A percentile compares a stretch with the other conserved stretches of the same genome.
phyloP scores from a whole-genome alignment of 1,284 basidiomycete species.

The Lignosus rhinocerotis region DNA sequence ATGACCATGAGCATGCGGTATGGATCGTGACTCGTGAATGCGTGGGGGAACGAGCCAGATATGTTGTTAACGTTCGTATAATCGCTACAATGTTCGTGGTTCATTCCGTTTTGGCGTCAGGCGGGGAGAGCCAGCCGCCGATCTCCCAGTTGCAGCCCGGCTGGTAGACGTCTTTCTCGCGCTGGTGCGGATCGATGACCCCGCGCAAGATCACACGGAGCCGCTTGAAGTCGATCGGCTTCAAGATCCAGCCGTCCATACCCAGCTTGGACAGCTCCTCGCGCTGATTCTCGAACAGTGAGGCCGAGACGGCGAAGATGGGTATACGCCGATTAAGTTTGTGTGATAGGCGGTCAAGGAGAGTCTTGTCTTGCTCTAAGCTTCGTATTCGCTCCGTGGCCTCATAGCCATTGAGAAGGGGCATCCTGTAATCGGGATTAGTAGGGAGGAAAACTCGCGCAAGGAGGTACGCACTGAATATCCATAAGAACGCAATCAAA shows the following conservation, averaged over 20 bases:
- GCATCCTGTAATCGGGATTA: slow-evolving; percentile 57
- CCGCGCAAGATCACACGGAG: slow-evolving; percentile 63
- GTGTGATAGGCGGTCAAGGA: slow-evolving; percentile 41
- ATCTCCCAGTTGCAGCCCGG: slow-evolving; percentile 67
- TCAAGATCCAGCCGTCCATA: slow-evolving; percentile 87
- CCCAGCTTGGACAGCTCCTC: slow-evolving; percentile 59
- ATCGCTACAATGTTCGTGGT: background rate
- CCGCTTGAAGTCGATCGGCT: slow-evolving; percentile 81
- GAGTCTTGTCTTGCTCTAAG: slow-evolving; percentile 44
- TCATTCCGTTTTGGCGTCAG: background rate
- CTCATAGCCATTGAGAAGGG: slow-evolving; percentile 78
- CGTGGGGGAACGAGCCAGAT: background rate
- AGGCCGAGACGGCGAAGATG: slow-evolving; percentile 85
- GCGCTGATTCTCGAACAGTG: slow-evolving; percentile 65
- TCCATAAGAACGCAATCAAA: slow-evolving; percentile 86
- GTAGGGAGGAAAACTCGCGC: background rate
- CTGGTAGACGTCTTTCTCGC: slow-evolving; percentile 57
- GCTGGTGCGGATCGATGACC: slow-evolving; percentile 53
- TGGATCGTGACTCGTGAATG: background rate
- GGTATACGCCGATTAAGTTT: slow-evolving; percentile 73
- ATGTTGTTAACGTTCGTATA: background rate
- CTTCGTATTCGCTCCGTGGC: slow-evolving; percentile 70
- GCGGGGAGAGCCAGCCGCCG: slow-evolving; percentile 61
- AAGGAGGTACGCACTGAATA: slow-evolving; percentile 59
- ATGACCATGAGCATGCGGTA: background rate